These are phyloP conservation scores for Ogataea methanolica DNA, from an alignment of 805 yeast species.

Conservation along the genomic window DNA sequence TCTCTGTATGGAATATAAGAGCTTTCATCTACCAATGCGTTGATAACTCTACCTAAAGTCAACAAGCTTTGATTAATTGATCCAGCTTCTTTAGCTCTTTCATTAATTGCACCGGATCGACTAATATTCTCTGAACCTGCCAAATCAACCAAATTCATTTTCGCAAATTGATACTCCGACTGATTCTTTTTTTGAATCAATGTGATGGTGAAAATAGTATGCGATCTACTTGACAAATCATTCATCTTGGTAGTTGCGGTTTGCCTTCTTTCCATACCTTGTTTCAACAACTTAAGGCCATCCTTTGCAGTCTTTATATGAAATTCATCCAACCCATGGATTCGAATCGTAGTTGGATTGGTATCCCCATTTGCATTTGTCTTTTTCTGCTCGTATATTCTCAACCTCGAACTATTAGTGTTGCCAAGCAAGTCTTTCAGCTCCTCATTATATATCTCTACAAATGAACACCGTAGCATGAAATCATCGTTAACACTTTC, in stretches of 20 bases:
- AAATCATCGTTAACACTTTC: conserved; percentile 27
- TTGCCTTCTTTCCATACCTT: conserved; percentile 56
- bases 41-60: conserved; percentile 86
- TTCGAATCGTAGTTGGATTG: conserved; percentile 33
- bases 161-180: conserved; percentile 27
- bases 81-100: conserved; percentile 91
- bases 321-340: conserved; percentile 64
- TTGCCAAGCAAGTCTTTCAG: conserved; percentile 42
- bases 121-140: conserved; percentile 93
- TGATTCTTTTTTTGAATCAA: conserved; percentile 40
- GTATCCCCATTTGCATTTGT: conserved; percentile 7
- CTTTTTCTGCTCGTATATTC: conserved; percentile 35
- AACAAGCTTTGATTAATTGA: conserved; percentile 84
- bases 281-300: conserved; percentile 50
- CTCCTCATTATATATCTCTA: conserved; percentile 46
- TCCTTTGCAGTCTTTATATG: conserved; percentile 48
- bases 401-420: conserved; percentile 26
- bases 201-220: conserved; percentile 66
- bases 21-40: conserved; percentile 56
- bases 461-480: conserved; percentile 46
- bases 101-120: conserved; percentile 81
- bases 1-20: conserved; percentile 76
- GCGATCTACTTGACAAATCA: conserved; percentile 70
- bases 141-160: conserved; percentile 74
- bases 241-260: conserved; percentile 74